Evolutionary conservation across 2,329 filamentous ascomycete genomes (phyloP).

Genomic region (Hymenoscyphus scutula): DNA sequence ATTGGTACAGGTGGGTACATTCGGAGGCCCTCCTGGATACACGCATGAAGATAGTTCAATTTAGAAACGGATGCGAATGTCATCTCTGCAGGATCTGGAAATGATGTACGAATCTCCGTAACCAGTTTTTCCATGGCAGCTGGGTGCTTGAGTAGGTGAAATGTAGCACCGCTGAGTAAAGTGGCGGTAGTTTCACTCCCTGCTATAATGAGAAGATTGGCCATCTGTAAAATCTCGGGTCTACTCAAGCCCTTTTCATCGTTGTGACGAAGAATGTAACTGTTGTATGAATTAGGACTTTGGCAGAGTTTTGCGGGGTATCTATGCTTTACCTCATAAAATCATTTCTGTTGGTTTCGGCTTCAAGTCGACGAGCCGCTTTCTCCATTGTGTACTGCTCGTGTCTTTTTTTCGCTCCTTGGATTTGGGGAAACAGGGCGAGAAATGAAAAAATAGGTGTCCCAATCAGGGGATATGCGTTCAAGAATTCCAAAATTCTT

Average conservation of each 20-base stretch:
- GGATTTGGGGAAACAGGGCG: conserved; percentile 7
- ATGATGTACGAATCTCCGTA: conserved; percentile 42
- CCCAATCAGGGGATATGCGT: conserved; percentile 19
- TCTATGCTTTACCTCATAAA: conserved; percentile 32
- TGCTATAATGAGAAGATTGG: conserved; percentile 25
- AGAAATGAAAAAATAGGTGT: conserved; percentile 8
- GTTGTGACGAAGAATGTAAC: conserved; percentile 11
- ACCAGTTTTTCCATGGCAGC: conserved; percentile 34
- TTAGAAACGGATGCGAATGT: not conserved
- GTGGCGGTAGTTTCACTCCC: conserved; percentile 38
- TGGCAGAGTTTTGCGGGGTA: not conserved
- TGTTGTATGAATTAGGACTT: not conserved
- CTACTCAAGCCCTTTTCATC: conserved; percentile 10
- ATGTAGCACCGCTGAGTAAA: conserved; percentile 28
- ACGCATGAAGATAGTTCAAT: conserved; percentile 10
- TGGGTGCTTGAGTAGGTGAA: conserved; percentile 55
- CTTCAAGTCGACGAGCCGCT: conserved; percentile 5
- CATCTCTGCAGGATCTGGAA: conserved; percentile 31
- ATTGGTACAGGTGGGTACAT: conserved; percentile 12
- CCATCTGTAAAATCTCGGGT: conserved; percentile 7
- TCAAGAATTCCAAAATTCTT: conserved; percentile 16
- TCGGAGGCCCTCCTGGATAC: conserved; percentile 14
- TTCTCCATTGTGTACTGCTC: conserved; percentile 23
- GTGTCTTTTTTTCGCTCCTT: conserved; percentile 20
- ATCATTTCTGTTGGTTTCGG: conserved; percentile 33